phyloP scores from a whole-genome alignment of 805 yeast genomes.

The Kuraishia hungarica region DNA sequence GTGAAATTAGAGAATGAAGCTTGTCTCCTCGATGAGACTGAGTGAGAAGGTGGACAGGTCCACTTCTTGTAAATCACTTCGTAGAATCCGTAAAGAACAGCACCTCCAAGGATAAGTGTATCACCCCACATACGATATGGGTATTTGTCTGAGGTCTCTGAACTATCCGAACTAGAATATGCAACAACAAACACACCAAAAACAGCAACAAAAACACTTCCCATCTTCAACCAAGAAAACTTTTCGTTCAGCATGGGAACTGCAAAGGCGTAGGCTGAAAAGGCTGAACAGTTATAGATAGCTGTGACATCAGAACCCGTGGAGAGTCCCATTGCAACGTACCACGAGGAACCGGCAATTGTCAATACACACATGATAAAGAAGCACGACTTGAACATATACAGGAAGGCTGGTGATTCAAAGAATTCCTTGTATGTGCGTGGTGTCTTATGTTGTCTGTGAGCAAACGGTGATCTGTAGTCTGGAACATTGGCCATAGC shows the following conservation, averaged over 20 bases:
- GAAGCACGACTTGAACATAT: slow-evolving; percentile 34
- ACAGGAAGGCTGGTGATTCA: slow-evolving; percentile 35
- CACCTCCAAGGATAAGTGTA: slow-evolving; percentile 61
- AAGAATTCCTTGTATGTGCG: slow-evolving; percentile 23
- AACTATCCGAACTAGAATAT: slow-evolving; percentile 38
- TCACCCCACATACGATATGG: slow-evolving; percentile 66
- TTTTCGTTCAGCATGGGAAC: slow-evolving; percentile 63
- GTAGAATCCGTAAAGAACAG: slow-evolving; percentile 70
- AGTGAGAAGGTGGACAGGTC: slow-evolving; percentile 63
- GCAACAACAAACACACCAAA: slow-evolving; percentile 75
- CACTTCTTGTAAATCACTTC: slow-evolving; percentile 75
- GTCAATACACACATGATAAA: slow-evolving; percentile 51
- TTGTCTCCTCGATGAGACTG: slow-evolving; percentile 57
- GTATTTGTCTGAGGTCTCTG: slow-evolving; percentile 20
- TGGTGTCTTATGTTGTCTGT: slow-evolving; percentile 21
- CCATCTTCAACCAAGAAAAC: slow-evolving; percentile 52
- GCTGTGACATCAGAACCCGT: slow-evolving; percentile 86
- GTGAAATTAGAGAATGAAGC: slow-evolving; percentile 74
- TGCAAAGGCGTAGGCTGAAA: slow-evolving; percentile 80
- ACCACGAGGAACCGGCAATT: slow-evolving; percentile 79
- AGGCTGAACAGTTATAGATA: slow-evolving; percentile 83
- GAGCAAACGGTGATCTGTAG: slow-evolving; percentile 18
- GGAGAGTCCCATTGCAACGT: slow-evolving; percentile 70
- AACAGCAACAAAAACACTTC: slow-evolving; percentile 65
- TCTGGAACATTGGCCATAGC: slow-evolving; percentile 16